These are phyloP conservation scores for Platanthera guangdongensis DNA, from an alignment of 106 monocot species.

Conservation along the genomic window DNA sequence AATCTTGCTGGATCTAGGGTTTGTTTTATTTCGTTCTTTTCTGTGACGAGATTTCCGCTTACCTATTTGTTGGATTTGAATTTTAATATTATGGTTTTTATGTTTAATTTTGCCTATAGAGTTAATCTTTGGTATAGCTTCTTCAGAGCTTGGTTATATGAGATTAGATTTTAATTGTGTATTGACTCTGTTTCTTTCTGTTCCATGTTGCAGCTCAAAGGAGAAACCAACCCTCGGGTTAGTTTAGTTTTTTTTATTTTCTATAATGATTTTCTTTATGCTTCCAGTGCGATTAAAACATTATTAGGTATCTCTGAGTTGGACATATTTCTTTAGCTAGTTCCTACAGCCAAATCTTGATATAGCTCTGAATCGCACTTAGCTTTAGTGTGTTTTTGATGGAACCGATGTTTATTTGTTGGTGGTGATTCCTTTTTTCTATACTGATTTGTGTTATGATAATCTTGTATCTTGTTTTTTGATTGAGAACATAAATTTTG, in stretches of 20 bases:
- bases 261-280: neutral
- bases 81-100: neutral
- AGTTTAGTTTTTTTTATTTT: conserved; percentile 6
- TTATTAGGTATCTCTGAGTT: neutral
- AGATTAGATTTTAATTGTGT: neutral
- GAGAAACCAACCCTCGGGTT: conserved; percentile 99
- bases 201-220: conserved; percentile 75
- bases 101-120: neutral
- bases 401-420: neutral
- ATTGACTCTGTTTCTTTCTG: conserved; percentile 14
- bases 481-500: neutral
- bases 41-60: neutral
- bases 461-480: neutral
- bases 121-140: neutral
- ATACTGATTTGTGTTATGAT: neutral
- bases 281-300: neutral
- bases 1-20: neutral
- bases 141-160: neutral
- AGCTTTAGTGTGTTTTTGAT: neutral
- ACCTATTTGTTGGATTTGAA: neutral
- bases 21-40: neutral
- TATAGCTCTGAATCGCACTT: neutral
- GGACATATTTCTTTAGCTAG: neutral
- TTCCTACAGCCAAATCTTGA: neutral
- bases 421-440: neutral